Evolutionary conservation across 108 stramenopile species (phyloP).

Genomic region (Fistulifera pelliculosa): DNA sequence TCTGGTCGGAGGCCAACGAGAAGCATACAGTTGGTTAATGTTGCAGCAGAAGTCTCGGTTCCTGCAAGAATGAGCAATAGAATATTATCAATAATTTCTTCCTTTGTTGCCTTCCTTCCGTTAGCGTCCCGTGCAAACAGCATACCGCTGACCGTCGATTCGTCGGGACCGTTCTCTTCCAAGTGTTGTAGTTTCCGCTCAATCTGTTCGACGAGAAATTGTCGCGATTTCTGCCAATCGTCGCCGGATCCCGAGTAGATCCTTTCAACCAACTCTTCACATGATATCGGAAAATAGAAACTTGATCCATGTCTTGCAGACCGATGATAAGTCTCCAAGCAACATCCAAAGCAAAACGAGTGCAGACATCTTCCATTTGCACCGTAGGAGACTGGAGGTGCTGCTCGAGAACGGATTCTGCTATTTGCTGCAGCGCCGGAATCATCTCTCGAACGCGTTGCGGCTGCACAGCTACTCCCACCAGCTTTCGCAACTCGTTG

Average conservation of each 20-base stretch:
- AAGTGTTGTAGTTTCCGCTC: conserved; percentile 30
- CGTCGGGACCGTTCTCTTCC: conserved; percentile 30
- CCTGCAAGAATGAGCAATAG: conserved; percentile 39
- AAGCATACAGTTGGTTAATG: conserved; percentile 27
- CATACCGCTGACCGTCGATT: conserved; percentile 37
- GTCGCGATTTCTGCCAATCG: conserved; percentile 2
- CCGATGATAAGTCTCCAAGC: conserved; percentile 37
- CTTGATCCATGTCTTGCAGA: conserved; percentile 28
- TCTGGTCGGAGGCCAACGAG: conserved; percentile 33
- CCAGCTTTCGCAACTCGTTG: conserved; percentile 15
- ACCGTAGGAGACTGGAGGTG: conserved; percentile 1
- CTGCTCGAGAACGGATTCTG: conserved; percentile 7
- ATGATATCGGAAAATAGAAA: conserved; percentile 16
- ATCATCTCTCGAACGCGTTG: conserved; percentile 11
- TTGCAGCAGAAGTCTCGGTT: conserved; percentile 31
- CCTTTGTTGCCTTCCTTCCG: conserved; percentile 19
- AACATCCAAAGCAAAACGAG: conserved; percentile 29
- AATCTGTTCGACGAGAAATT: conserved; percentile 19
- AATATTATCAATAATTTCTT: conserved; percentile 34
- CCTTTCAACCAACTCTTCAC: conserved; percentile 25
- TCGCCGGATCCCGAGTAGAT: conserved; percentile 5
- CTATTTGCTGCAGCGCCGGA: conserved; percentile 18
- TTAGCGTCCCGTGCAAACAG: conserved; percentile 16
- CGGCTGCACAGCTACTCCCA: conserved; percentile 27
- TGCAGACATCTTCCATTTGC: conserved; percentile 27